These are phyloP conservation scores for Monosporascus sp. DNA, from an alignment of 2,329 filamentous ascomycete genomes.

Conservation along the genomic window DNA sequence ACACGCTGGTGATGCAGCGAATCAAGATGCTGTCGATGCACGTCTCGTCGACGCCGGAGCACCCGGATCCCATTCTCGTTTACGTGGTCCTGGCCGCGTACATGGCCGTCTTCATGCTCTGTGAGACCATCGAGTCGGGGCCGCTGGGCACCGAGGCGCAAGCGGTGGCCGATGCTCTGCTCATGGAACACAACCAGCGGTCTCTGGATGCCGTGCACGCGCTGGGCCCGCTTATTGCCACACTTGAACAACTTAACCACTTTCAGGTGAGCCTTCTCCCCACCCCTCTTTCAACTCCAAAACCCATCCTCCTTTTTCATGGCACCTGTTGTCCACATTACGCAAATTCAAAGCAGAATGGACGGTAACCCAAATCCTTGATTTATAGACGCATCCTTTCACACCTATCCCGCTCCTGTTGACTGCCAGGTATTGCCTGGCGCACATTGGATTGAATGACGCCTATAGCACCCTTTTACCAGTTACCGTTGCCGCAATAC, in stretches of 20 bases:
- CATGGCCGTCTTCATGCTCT: slow-evolving; percentile 5
- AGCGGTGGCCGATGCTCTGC: slow-evolving; percentile 2
- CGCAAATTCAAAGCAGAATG: too few relatives aligned
- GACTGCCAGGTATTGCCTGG: slow-evolving; percentile 3
- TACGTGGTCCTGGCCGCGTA: slow-evolving; percentile 3
- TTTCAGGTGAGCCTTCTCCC: too few relatives aligned
- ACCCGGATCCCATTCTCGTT: slow-evolving; percentile 4
- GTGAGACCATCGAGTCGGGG: slow-evolving; percentile 4
- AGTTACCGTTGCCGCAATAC: background rate
- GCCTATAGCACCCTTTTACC: slow-evolving; percentile 1
- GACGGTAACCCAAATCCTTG: too few relatives aligned
- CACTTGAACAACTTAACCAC: slow-evolving; percentile 2
- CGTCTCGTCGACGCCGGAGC: background rate
- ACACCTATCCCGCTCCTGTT: slow-evolving; percentile 7
- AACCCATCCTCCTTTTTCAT: too few relatives aligned
- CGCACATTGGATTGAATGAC: slow-evolving; percentile 2
- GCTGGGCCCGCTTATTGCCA: background rate
- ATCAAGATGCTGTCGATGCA: slow-evolving; percentile 3
- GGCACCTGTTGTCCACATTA: too few relatives aligned
- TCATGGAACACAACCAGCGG: slow-evolving; percentile 1
- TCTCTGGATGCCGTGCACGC: slow-evolving; percentile 4
- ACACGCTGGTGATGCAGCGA: slow-evolving; percentile 1
- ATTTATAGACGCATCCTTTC: slow-evolving; percentile 10
- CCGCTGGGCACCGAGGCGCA: slow-evolving; percentile 2
- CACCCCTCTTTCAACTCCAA: too few relatives aligned